phyloP scores from a whole-genome alignment of 768 basidiomycete genomes.

The Grammothele lineata region DNA sequence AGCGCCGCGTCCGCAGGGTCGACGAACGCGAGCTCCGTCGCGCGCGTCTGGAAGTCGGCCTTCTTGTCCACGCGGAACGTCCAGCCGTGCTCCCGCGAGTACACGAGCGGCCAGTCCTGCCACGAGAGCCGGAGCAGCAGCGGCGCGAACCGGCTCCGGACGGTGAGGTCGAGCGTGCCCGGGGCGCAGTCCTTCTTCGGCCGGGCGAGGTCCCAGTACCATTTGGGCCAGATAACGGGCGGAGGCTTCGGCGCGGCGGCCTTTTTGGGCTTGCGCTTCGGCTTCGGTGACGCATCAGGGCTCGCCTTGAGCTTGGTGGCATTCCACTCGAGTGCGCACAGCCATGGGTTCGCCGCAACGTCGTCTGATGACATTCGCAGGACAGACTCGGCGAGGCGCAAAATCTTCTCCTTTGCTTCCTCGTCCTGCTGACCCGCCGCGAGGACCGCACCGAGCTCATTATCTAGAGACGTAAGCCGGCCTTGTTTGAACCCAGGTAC shows the following conservation, averaged over 20 bases:
- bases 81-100: conserved; percentile 90
- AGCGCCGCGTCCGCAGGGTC: conserved; percentile 60
- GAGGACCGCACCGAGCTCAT: too few species aligned
- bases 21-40: conserved; percentile 37
- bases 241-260: conserved; percentile 27
- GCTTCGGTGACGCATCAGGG: too few species aligned
- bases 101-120: conserved; percentile 80
- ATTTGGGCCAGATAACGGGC: conserved; percentile 82
- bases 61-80: conserved; percentile 66
- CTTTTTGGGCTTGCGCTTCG: conserved; percentile 14
- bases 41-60: conserved; percentile 41
- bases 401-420: conserved; percentile 31
- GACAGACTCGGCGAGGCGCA: conserved; percentile 37
- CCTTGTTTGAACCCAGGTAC: conserved; percentile 41
- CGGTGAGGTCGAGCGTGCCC: conserved; percentile 80
- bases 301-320: conserved; percentile 16
- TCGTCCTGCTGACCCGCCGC: conserved; percentile 33
- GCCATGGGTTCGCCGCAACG: conserved; percentile 46
- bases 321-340: conserved; percentile 68
- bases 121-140: conserved; percentile 84
- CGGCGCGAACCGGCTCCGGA: conserved; percentile 78
- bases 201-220: conserved; percentile 90
- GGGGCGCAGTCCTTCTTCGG: conserved; percentile 64
- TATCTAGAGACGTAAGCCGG: conserved; percentile 36
- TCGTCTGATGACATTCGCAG: conserved; percentile 16